Conservation (phyloP, 2,329 filamentous ascomycete genomes). For the Macroventuria anomochaeta region DNA sequence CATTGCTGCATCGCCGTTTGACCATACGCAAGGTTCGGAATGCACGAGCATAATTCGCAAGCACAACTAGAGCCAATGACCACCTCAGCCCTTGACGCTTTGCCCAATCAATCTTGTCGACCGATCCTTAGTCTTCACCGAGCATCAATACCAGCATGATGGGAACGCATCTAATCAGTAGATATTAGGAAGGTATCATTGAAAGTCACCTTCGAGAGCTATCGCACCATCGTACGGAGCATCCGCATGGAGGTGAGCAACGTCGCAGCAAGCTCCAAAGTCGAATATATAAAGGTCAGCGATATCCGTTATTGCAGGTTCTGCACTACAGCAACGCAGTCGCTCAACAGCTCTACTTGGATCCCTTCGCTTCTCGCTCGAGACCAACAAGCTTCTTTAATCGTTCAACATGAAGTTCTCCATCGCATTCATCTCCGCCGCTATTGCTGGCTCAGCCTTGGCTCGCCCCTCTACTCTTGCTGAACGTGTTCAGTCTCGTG, state of each 20-base stretch:
- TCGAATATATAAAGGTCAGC: constrained; percentile 2
- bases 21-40: background rate
- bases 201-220: background rate
- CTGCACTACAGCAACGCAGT: constrained; percentile 2
- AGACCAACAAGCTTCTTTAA: background rate
- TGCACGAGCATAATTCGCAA: background rate
- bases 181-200: constrained; percentile 18
- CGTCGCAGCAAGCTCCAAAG: background rate
- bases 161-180: background rate
- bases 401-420: constrained; percentile 24
- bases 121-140: background rate
- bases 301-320: background rate
- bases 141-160: background rate
- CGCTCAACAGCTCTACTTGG: background rate
- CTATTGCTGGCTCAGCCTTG: constrained; percentile 19
- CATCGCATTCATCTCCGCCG: constrained; percentile 16
- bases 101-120: background rate
- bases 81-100: background rate
- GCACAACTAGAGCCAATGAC: background rate
- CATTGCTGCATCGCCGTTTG: background rate
- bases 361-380: background rate
- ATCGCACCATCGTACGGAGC: background rate
- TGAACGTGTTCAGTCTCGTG: constrained; percentile 23
- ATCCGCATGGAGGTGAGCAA: background rate
- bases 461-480: constrained; percentile 25